Percentiles rank a stretch among this genome's conserved stretches.
Conservation (phyloP, 2,329 filamentous ascomycete genomes). For the Phaeosphaeriaceae sp. region DNA sequence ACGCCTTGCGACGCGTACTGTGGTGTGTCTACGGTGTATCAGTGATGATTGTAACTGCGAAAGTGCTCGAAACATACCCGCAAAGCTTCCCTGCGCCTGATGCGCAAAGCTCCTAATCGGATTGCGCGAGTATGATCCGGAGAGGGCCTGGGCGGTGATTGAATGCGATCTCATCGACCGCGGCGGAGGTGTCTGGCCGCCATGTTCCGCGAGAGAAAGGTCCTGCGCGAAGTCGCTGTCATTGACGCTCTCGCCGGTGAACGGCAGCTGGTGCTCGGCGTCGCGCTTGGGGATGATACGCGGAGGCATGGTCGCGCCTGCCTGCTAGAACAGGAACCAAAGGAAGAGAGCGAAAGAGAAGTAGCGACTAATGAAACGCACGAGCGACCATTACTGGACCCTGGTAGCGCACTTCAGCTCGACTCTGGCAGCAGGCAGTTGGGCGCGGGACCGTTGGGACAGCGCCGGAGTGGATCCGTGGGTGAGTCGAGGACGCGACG, state of each 20-base stretch:
- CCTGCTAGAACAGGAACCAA: background rate
- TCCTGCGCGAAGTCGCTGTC: conserved; percentile 38
- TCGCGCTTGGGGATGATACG: background rate
- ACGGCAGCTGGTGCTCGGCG: conserved; percentile 37
- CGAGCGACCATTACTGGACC: background rate
- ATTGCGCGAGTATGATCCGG: conserved; percentile 54
- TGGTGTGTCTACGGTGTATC: conserved; percentile 66
- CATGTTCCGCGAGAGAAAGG: conserved; percentile 26
- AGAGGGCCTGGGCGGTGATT: conserved; percentile 27
- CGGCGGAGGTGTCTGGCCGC: conserved; percentile 32
- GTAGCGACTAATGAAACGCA: background rate
- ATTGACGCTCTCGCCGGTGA: conserved; percentile 37
- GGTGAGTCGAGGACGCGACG: background rate
- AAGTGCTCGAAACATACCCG: conserved; percentile 55
- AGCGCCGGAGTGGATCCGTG: conserved; percentile 5
- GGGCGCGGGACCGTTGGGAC: conserved; percentile 2
- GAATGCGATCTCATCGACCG: conserved; percentile 37
- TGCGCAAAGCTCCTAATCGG: conserved; percentile 77
- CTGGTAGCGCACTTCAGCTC: background rate
- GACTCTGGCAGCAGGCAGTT: background rate
- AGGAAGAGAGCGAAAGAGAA: background rate
- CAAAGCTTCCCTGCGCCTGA: conserved; percentile 66
- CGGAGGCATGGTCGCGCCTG: background rate
- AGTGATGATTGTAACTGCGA: conserved; percentile 23
- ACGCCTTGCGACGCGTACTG: conserved; percentile 78